Conservation (phyloP, 1,284 basidiomycete species). For the Fomitiporia mediterranea region DNA sequence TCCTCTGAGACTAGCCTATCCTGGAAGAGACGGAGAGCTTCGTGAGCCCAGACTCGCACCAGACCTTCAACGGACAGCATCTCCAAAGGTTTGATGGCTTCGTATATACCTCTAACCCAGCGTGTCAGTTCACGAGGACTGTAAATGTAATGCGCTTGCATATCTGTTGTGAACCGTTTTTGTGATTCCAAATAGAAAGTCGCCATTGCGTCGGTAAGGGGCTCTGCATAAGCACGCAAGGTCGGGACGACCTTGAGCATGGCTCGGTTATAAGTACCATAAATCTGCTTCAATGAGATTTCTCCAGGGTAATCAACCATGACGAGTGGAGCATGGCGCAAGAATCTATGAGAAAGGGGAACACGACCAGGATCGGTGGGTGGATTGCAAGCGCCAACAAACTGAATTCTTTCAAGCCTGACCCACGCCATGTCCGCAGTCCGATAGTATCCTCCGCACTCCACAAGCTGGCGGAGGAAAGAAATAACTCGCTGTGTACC, state of each 20-base stretch:
- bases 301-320: slow-evolving; percentile 99
- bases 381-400: slow-evolving; percentile 99
- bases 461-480: slow-evolving; percentile 96
- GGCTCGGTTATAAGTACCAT: slow-evolving; percentile 97
- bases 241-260: slow-evolving; percentile 94
- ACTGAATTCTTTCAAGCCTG: slow-evolving; percentile 95
- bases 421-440: slow-evolving; percentile 97
- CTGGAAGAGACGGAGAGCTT: slow-evolving; percentile 95
- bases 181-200: slow-evolving; percentile 93
- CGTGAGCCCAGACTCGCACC: slow-evolving; percentile 97
- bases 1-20: slow-evolving; percentile 92
- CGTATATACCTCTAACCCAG: slow-evolving; percentile 97
- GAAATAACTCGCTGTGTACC: slow-evolving; percentile 99
- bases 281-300: slow-evolving; percentile 96
- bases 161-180: slow-evolving; percentile 90
- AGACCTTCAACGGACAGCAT: slow-evolving; percentile 89
- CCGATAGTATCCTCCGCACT: slow-evolving; percentile 94
- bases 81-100: slow-evolving; percentile 92
- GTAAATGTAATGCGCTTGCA: slow-evolving; percentile 99
- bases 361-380: slow-evolving; percentile 99
- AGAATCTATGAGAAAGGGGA: slow-evolving; percentile 94
- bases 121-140: slow-evolving; percentile 98
- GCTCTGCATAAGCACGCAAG: slow-evolving; percentile 88
- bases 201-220: slow-evolving; percentile 98
- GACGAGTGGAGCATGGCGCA: slow-evolving; percentile 96